Conservation (phyloP, 495 filamentous ascomycete genomes). For the Chaetomium cochliodes region DNA sequence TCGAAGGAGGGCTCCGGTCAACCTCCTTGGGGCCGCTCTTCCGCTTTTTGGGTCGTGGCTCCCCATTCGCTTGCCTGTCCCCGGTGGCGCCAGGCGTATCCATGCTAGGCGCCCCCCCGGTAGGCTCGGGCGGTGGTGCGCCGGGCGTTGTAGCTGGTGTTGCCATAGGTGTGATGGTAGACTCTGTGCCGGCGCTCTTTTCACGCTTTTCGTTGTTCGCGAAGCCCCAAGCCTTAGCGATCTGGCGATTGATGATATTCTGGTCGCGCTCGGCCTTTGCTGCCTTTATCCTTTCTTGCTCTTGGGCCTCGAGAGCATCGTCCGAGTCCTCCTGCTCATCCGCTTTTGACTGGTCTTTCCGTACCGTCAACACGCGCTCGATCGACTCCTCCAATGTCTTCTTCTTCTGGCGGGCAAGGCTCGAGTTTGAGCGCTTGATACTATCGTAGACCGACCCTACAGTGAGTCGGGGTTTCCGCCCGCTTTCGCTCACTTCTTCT, state of each 20-base stretch:
- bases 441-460: slow-evolving; percentile 66
- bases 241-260: slow-evolving; percentile 37
- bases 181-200: slow-evolving; percentile 27
- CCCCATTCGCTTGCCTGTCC: slow-evolving; percentile 59
- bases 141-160: slow-evolving; percentile 1
- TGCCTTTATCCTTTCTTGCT: slow-evolving; percentile 26
- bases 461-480: slow-evolving; percentile 45
- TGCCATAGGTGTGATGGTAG: slow-evolving; percentile 1
- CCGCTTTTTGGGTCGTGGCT: slow-evolving; percentile 65
- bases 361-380: slow-evolving; percentile 74
- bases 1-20: slow-evolving; percentile 69
- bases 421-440: slow-evolving; percentile 82
- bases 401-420: slow-evolving; percentile 75
- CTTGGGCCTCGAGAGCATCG: slow-evolving; percentile 64
- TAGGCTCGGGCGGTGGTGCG: not conserved
- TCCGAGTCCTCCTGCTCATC: slow-evolving; percentile 58
- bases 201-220: slow-evolving; percentile 17
- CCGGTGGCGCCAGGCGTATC: not conserved
- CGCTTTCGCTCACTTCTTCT: slow-evolving; percentile 41
- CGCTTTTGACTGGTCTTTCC: slow-evolving; percentile 62
- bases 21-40: slow-evolving; percentile 49
- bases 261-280: slow-evolving; percentile 30
- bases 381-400: slow-evolving; percentile 79
- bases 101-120: not conserved
- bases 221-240: slow-evolving; percentile 62